Evolutionary conservation across 768 basidiomycete species (phyloP).

Genomic region (Cystobasidium onofrii): DNA sequence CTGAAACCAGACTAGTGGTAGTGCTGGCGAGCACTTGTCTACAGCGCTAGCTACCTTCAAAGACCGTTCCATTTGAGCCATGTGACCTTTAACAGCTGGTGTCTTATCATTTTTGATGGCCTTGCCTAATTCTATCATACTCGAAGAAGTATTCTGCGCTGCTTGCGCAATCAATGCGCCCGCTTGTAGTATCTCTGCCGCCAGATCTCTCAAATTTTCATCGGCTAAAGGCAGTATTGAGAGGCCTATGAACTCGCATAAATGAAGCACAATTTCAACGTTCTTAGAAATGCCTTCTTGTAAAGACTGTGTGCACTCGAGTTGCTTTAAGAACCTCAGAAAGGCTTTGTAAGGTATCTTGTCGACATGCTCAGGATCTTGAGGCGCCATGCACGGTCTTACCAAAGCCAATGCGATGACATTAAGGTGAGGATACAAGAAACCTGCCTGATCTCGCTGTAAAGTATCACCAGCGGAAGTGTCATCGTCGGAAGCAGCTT

Average conservation of each 20-base stretch:
- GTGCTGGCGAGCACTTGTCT: not conserved
- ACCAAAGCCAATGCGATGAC: not conserved
- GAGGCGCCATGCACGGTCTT: not conserved
- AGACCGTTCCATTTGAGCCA: slow-evolving; percentile 3
- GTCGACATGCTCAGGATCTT: not conserved
- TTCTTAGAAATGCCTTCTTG: not conserved
- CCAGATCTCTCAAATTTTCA: not conserved
- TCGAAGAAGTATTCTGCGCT: not conserved
- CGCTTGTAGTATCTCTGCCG: not conserved
- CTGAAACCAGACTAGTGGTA: not conserved
- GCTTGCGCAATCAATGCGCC: not conserved
- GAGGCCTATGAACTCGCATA: not conserved
- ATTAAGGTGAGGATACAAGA: not conserved
- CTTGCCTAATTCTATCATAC: not conserved
- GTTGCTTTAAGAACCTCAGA: not conserved
- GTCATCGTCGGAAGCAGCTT: not conserved
- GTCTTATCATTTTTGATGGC: not conserved
- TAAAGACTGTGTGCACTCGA: not conserved
- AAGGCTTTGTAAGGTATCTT: not conserved
- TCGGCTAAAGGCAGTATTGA: not conserved
- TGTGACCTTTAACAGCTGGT: not conserved
- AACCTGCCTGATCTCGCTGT: too few species aligned
- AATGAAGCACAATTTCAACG: not conserved
- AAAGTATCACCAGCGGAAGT: not conserved
- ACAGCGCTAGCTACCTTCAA: not conserved